These are phyloP conservation scores for Mycena amicta DNA, from an alignment of 768 basidiomycete species.

Conservation along the genomic window DNA sequence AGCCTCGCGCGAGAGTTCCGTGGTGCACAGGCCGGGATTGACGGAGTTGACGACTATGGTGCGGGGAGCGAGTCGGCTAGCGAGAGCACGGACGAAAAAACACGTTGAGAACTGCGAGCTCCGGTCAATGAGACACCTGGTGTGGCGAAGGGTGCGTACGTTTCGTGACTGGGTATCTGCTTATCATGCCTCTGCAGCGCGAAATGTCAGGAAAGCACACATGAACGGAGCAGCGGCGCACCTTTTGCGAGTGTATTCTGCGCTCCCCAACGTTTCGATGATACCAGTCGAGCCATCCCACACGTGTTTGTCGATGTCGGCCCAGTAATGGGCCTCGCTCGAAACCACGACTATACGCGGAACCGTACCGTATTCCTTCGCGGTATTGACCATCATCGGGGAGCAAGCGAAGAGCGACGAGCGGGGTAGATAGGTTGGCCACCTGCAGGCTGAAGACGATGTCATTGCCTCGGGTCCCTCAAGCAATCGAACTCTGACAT, in stretches of 20 bases:
- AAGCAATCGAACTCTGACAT: slow-evolving; percentile 5
- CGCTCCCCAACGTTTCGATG: slow-evolving; percentile 33
- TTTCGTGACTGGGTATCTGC: slow-evolving; percentile 38
- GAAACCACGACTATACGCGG: slow-evolving; percentile 45
- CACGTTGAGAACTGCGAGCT: slow-evolving; percentile 40
- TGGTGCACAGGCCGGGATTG: slow-evolving; percentile 47
- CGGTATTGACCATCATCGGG: slow-evolving; percentile 45
- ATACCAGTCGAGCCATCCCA: slow-evolving; percentile 30
- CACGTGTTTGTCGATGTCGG: slow-evolving; percentile 27
- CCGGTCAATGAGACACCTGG: neutral
- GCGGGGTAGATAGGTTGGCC: slow-evolving; percentile 44
- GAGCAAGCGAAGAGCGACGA: slow-evolving; percentile 44
- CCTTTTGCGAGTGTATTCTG: slow-evolving; percentile 31
- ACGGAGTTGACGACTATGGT: slow-evolving; percentile 37
- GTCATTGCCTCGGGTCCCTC: neutral
- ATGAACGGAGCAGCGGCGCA: slow-evolving; percentile 20
- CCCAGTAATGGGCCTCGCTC: slow-evolving; percentile 44
- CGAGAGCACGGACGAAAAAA: slow-evolving; percentile 41
- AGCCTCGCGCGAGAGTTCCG: slow-evolving; percentile 36
- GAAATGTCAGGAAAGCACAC: too few relatives aligned
- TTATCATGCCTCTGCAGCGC: slow-evolving; percentile 17
- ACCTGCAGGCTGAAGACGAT: slow-evolving; percentile 43
- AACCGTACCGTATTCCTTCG: slow-evolving; percentile 29
- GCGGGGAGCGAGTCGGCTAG: slow-evolving; percentile 27
- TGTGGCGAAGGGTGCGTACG: slow-evolving; percentile 22